Evolutionary conservation across 306 rosid genomes (phyloP), one percentile per base, ranked within the genome.

Genomic region (Glycyrrhiza uralensis): DNA sequence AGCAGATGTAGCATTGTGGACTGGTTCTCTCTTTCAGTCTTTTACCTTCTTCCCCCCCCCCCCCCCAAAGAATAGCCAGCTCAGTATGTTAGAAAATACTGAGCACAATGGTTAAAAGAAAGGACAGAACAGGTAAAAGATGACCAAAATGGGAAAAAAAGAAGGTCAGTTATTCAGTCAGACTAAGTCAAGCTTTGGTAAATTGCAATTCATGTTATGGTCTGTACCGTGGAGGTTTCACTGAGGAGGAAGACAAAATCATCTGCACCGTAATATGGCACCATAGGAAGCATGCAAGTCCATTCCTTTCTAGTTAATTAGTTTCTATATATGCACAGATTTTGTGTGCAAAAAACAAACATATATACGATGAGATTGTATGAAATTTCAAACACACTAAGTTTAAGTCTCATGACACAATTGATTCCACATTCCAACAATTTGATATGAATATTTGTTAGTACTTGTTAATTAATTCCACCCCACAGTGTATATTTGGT

Each of bases 171-270:
- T 10, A 11, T 33, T 41, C 15, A 66, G 84, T 68, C 79, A 81
- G 84, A 83, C 76, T 2, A 58, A 81, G 86, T 86, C 88, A 81
- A 81, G 69, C 54, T 20, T 66, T 69, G 36, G 26, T 66, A 64
- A 22, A 54, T 69, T 52, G 15, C 81, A 58, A 58, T 38, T 55
- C 44, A 59, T 62, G 11, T 49, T 7, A 11, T n/a, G n/a, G n/a
- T n/a, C n/a, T n/a, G n/a, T n/a, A 75, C 57, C 79, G 51, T 64
- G 79, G 79, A 64, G 73, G 79, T 52, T 75, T 75, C 73, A 75
- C 79, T 18, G 28, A 64, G 14, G 73, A 75, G 55, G 79, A 75
- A 64, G 73, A 75, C 4, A 52, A 64, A 8, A 39, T 52, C 3
- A 75, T 75, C 24, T 64, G 13, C 35, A 51, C 44, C 8, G 73